Evolutionary conservation across 768 basidiomycete species (phyloP).

Genomic region (Solioccasus polychromus): DNA sequence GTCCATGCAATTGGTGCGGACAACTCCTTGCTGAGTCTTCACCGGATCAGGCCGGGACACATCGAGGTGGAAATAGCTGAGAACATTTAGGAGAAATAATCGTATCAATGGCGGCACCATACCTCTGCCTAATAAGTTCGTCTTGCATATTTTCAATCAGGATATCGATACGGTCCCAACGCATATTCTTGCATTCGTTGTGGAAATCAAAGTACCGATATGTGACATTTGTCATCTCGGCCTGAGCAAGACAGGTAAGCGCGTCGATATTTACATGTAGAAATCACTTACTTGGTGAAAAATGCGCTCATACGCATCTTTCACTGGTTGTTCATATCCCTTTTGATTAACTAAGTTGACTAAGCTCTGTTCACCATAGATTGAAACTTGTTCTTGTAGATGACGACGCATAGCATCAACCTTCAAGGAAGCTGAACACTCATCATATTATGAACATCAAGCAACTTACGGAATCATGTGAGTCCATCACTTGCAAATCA

Average conservation of each 20-base stretch:
- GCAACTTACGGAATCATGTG: constrained; percentile 71
- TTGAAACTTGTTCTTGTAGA: constrained; percentile 63
- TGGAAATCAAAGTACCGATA: constrained; percentile 99
- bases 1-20: constrained; percentile 98
- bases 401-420: constrained; percentile 69
- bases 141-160: constrained; percentile 75
- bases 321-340: constrained; percentile 89
- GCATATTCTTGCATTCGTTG: constrained; percentile 89
- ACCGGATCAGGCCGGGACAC: constrained; percentile 44
- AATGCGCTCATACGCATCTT: constrained; percentile 89
- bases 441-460: not conserved
- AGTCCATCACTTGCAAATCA: constrained; percentile 94
- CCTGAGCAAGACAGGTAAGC: constrained; percentile 34
- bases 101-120: constrained; percentile 1
- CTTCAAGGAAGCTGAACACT: constrained; percentile 38
- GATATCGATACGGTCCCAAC: constrained; percentile 88
- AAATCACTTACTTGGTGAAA: constrained; percentile 52
- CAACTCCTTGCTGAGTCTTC: constrained; percentile 66
- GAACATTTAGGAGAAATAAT: constrained; percentile 5
- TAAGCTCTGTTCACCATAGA: constrained; percentile 76
- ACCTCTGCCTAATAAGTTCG: constrained; percentile 71
- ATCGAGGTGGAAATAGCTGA: constrained; percentile 78
- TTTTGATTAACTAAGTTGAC: constrained; percentile 94
- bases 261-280: not conserved
- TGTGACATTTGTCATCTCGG: constrained; percentile 62